Evolutionary conservation across 2,329 filamentous ascomycete species (phyloP).

Genomic region (Scytalidium sp.): DNA sequence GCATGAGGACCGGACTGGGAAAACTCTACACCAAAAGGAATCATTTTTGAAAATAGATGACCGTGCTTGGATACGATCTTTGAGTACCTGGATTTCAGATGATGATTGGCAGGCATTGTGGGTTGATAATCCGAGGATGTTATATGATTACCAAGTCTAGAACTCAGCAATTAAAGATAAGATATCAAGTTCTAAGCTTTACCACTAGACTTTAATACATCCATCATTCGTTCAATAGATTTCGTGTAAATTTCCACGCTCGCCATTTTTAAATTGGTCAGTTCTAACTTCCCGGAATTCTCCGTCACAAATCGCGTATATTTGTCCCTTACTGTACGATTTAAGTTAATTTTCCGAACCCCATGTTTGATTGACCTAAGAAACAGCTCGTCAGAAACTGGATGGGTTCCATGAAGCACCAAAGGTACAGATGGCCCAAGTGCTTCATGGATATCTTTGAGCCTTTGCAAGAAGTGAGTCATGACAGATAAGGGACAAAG

Average conservation of each 20-base stretch:
- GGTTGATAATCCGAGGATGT: conserved; percentile 17
- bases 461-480: too few species aligned
- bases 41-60: conserved; percentile 8
- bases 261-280: conserved; percentile 23
- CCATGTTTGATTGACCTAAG: not conserved
- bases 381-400: not conserved
- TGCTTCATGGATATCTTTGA: not conserved
- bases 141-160: too few species aligned
- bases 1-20: not conserved
- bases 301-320: conserved; percentile 17
- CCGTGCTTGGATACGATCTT: conserved; percentile 5
- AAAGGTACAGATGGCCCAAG: not conserved
- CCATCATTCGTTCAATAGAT: conserved; percentile 20
- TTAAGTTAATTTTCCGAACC: not conserved
- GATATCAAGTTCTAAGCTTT: too few species aligned
- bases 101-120: conserved; percentile 23
- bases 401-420: not conserved
- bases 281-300: conserved; percentile 9
- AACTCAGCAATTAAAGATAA: too few species aligned
- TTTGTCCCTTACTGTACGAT: conserved; percentile 16
- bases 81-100: conserved; percentile 7
- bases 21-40: conserved; percentile 4
- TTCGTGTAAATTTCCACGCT: conserved; percentile 18
- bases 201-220: conserved; percentile 20
- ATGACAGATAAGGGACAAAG: too few species aligned